phyloP scores from a whole-genome alignment of 176 grass and related monocot genomes.

The Melocanna baccifera region DNA sequence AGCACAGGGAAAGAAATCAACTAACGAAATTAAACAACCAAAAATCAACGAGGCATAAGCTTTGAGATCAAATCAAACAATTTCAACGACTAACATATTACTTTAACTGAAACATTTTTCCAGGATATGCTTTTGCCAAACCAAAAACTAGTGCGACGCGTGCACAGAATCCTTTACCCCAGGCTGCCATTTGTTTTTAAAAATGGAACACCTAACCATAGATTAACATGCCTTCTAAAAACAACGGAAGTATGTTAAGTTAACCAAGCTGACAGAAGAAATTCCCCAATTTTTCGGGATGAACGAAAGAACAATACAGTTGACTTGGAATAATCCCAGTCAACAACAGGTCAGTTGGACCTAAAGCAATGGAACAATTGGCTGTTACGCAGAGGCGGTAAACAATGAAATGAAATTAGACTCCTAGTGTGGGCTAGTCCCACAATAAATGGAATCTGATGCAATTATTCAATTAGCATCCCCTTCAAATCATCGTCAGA shows the following conservation, averaged over 20 bases:
- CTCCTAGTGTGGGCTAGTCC: conserved; percentile 42
- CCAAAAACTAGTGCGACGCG: background rate
- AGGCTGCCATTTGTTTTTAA: background rate
- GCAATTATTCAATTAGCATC: conserved; percentile 48
- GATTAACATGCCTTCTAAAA: conserved; percentile 8
- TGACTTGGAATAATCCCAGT: conserved; percentile 37
- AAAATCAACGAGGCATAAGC: background rate
- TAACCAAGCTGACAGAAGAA: conserved; percentile 17
- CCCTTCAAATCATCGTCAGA: conserved; percentile 43
- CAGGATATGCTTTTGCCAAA: background rate
- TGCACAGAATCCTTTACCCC: background rate
- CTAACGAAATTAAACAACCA: background rate
- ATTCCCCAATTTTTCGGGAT: conserved; percentile 7
- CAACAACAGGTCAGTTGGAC: conserved; percentile 43
- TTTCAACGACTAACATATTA: background rate
- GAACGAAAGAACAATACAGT: conserved; percentile 39
- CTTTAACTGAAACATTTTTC: background rate
- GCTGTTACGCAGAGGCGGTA: conserved; percentile 23
- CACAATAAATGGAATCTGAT: conserved; percentile 44
- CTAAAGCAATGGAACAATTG: conserved; percentile 28
- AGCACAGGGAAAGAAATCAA: background rate
- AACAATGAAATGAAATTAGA: conserved; percentile 67
- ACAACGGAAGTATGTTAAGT: conserved; percentile 10
- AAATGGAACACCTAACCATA: background rate
- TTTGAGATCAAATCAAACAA: background rate